phyloP scores from a whole-genome alignment of 352 stramenopile genomes.

The Aphanomyces cochlioides region DNA sequence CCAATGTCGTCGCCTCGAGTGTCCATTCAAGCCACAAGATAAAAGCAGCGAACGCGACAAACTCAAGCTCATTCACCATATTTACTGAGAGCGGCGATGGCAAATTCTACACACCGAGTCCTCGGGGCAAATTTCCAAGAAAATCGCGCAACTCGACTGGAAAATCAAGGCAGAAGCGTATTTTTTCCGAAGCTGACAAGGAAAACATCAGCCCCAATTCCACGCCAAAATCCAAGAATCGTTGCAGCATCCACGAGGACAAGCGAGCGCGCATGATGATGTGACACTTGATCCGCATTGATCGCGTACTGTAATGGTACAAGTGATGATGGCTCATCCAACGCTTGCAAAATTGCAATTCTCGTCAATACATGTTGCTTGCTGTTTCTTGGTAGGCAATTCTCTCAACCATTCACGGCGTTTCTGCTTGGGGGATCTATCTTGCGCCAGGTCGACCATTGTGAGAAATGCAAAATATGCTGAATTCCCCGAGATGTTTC shows the following conservation, averaged over 20 bases:
- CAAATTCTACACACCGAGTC: slow-evolving; percentile 12
- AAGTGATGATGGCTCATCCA: too few species aligned
- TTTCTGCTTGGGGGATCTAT: too few species aligned
- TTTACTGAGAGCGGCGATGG: neutral
- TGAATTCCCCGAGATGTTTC: neutral
- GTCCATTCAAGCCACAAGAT: too few species aligned
- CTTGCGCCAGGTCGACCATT: too few species aligned
- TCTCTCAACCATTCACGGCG: too few species aligned
- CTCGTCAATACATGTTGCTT: neutral
- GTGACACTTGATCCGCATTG: neutral
- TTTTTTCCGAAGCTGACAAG: slow-evolving; percentile 6
- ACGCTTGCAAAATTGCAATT: too few species aligned
- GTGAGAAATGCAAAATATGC: too few species aligned
- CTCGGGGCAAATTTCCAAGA: neutral
- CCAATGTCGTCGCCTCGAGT: neutral
- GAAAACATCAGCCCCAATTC: slow-evolving; percentile 16
- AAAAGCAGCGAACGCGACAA: neutral
- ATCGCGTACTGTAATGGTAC: too few species aligned
- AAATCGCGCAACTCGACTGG: neutral
- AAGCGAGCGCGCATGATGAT: neutral
- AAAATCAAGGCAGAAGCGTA: slow-evolving; percentile 3
- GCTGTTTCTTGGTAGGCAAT: neutral
- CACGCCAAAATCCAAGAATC: neutral
- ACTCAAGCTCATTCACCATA: slow-evolving; percentile 13
- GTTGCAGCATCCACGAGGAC: neutral